Evolutionary conservation across 352 stramenopile species (phyloP).

Genomic region (Phytopythium sindhum): DNA sequence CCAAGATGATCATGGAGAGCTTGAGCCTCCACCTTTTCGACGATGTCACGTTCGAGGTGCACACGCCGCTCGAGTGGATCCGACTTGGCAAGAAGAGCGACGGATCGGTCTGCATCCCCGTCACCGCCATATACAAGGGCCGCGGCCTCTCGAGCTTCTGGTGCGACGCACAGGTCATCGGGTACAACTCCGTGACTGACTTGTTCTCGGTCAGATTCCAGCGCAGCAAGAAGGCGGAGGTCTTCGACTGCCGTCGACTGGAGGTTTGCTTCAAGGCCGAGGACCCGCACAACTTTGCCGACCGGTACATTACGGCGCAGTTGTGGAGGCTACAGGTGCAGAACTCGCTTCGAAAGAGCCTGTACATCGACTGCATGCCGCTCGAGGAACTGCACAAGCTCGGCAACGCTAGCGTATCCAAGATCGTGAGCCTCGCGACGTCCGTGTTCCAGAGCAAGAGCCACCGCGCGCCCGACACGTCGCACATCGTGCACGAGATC

Average conservation of each 20-base stretch:
- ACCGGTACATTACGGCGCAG: constrained; percentile 68
- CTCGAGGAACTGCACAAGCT: constrained; percentile 81
- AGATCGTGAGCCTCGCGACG: constrained; percentile 69
- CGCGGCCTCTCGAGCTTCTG: constrained; percentile 58
- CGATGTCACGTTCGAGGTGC: constrained; percentile 78
- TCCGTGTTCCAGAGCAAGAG: constrained; percentile 66
- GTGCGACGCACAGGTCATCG: constrained; percentile 57
- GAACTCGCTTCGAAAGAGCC: constrained; percentile 63
- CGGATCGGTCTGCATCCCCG: constrained; percentile 61
- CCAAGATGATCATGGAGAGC: constrained; percentile 50
- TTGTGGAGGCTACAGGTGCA: constrained; percentile 54
- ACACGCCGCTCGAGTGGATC: constrained; percentile 64
- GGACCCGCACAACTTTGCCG: constrained; percentile 71
- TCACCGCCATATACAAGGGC: constrained; percentile 62
- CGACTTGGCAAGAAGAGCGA: constrained; percentile 41
- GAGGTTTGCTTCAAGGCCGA: constrained; percentile 85
- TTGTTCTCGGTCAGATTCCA: constrained; percentile 63
- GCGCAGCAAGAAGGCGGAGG: constrained; percentile 57
- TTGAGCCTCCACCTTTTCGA: constrained; percentile 74
- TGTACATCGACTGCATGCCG: constrained; percentile 88
- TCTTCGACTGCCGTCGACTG: constrained; percentile 42
- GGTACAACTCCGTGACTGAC: constrained; percentile 35
- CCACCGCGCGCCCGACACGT: constrained; percentile 66
- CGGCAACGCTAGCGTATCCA: constrained; percentile 71
- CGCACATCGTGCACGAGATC: constrained; percentile 83